phyloP scores from a whole-genome alignment of 176 grass and related monocot species.

The Carex parvula region DNA sequence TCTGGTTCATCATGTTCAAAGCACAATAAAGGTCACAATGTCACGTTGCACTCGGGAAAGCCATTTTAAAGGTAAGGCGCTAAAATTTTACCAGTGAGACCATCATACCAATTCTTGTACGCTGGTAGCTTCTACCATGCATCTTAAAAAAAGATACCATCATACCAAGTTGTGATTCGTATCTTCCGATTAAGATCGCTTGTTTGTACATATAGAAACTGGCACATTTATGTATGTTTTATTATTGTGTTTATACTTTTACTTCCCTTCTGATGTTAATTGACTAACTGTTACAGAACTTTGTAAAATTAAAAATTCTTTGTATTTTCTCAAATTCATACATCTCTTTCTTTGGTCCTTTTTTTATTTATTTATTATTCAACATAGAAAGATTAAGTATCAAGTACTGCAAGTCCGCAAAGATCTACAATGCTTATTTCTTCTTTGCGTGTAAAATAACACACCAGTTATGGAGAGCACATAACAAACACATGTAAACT shows the following conservation, averaged over 20 bases:
- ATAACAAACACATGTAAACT: not conserved
- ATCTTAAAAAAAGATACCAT: no score
- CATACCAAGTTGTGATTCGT: no score
- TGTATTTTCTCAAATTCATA: not conserved
- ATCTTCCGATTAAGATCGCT: no score
- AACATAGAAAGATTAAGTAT: not conserved
- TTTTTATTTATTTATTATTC: not conserved
- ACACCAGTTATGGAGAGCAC: not conserved
- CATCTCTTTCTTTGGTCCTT: not conserved
- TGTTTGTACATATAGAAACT: no score
- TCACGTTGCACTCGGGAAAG: no score
- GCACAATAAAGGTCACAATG: no score
- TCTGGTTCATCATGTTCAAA: no score
- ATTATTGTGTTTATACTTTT: not conserved
- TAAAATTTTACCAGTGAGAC: no score
- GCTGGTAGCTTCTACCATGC: no score
- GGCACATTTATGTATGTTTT: not conserved
- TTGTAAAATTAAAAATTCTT: not conserved
- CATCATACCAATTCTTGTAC: no score
- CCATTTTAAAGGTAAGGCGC: no score
- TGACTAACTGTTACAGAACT: not conserved
- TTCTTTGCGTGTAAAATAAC: not conserved
- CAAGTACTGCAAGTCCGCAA: not conserved
- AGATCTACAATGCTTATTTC: not conserved
- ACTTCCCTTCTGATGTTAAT: not conserved